Evolutionary conservation across 2,329 filamentous ascomycete genomes (phyloP).

Genomic region (Fusarium sublunatum): DNA sequence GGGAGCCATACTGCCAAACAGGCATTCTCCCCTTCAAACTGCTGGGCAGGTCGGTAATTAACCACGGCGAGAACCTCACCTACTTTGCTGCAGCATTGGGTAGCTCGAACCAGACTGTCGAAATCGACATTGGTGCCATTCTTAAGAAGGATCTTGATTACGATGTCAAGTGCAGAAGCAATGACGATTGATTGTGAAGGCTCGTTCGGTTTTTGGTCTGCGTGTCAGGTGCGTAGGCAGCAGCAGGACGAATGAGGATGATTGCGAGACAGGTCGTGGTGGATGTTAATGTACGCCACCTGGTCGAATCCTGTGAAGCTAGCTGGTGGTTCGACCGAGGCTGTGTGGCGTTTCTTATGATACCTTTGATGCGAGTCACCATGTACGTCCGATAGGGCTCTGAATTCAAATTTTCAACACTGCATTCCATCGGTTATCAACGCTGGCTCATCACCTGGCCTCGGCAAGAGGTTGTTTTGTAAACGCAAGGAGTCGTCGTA

Average conservation of each 20-base stretch:
- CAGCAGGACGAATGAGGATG: background rate
- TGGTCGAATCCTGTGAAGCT: slow-evolving; percentile 29
- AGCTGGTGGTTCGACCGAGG: slow-evolving; percentile 29
- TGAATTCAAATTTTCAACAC: slow-evolving; percentile 27
- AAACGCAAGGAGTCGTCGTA: background rate
- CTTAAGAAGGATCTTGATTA: slow-evolving; percentile 51
- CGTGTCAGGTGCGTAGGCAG: background rate
- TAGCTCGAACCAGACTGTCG: slow-evolving; percentile 61
- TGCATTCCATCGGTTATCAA: slow-evolving; percentile 16
- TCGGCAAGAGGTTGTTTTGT: slow-evolving; percentile 2
- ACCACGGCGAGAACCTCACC: slow-evolving; percentile 62
- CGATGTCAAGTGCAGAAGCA: slow-evolving; percentile 41
- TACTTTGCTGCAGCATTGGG: slow-evolving; percentile 69
- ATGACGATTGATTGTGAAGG: slow-evolving; percentile 10
- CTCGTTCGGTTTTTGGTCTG: background rate
- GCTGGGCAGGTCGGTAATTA: slow-evolving; percentile 62
- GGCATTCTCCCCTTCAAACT: slow-evolving; percentile 67
- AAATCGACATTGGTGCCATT: slow-evolving; percentile 62
- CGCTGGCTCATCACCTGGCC: slow-evolving; percentile 6
- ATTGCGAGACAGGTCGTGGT: slow-evolving; percentile 2
- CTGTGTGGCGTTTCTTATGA: slow-evolving; percentile 47
- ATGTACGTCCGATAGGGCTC: slow-evolving; percentile 24
- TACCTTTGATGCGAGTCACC: slow-evolving; percentile 46
- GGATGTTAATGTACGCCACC: slow-evolving; percentile 3
- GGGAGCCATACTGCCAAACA: slow-evolving; percentile 63